Evolutionary conservation across 768 basidiomycete species (phyloP), one percentile per base, ranked within the genome.

Genomic region (Leccinum imitatum): DNA sequence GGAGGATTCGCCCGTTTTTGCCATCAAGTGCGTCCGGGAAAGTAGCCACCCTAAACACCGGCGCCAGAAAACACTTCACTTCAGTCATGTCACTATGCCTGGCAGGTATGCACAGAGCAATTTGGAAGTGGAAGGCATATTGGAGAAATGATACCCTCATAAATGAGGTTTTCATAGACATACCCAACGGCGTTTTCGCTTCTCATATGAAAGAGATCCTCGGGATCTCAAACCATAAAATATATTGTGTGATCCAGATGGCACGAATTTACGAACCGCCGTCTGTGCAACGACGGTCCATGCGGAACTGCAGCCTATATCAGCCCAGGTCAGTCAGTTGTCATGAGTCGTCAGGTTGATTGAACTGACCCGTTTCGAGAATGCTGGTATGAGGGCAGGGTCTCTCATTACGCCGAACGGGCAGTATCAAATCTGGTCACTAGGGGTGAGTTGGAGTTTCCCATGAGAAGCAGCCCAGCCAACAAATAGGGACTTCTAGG

Each of bases 21-120:
- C 91, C 41, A 83, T 93, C 74, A 94, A 94, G 74, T 91, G 90
- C 69, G 76, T 91, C 35, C 78, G 79, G 64, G 81, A 82, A 63
- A 77, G 78, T 6, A 77, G 75, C 25, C 71, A 80, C 58, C 79
- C 82, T 50, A 75, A 78, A 53, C 81, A 85, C 61, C 81, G 80
- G 35, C 67, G 77, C 52, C 85, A 84, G 67, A 91, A 93, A 72
- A 65, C 73, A 27, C 27, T 27, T 8, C 27, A 27, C 7, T 10
- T 31, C 0, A 31, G 81, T 89, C 50, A 73, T 88, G 56, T 86
- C 87, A 60, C 76, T 82, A 47, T 83, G 80, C 65, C 47, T 72
- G 39, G 89, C 86, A 19, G 91, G 93, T 70, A 75, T 95, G 54
- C 89, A 87, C 65, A 79, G 69, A 55, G 85, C 61, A 23, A 68